Evolutionary conservation across 176 grass and related monocot genomes (phyloP).

Genomic region (Zea luxurians): DNA sequence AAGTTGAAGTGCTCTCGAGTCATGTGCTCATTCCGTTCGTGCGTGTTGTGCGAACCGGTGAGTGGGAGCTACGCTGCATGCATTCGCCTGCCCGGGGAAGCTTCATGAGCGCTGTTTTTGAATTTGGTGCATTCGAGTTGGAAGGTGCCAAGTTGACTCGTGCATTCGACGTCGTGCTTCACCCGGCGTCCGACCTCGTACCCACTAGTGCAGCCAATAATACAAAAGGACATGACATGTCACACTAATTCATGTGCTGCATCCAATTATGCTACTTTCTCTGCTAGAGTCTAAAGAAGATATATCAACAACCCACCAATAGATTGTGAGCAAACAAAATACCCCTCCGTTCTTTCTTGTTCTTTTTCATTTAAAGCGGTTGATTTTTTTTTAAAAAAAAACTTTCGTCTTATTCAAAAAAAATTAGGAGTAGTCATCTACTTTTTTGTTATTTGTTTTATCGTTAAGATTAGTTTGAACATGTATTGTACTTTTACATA

Average conservation of each 20-base stretch:
- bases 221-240: neutral
- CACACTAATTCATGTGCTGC: neutral
- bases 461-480: too few species aligned
- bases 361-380: too few species aligned
- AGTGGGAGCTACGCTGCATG: constrained; percentile 18
- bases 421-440: too few species aligned
- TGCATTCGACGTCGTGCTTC: neutral
- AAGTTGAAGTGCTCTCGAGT: too few species aligned
- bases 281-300: neutral
- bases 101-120: constrained; percentile 6
- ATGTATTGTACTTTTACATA: too few species aligned
- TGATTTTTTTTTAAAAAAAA: too few species aligned
- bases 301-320: too few species aligned
- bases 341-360: too few species aligned
- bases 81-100: constrained; percentile 1
- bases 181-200: neutral
- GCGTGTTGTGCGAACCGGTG: neutral
- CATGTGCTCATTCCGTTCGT: neutral
- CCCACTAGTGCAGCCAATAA: neutral
- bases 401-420: too few species aligned
- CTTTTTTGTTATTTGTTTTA: too few species aligned
- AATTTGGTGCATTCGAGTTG: neutral
- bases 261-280: neutral
- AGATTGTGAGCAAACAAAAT: neutral
- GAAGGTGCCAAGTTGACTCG: neutral